These are phyloP conservation scores for Colletotrichum plurivorum DNA, from an alignment of 2,329 filamentous ascomycete genomes.

Conservation along the genomic window DNA sequence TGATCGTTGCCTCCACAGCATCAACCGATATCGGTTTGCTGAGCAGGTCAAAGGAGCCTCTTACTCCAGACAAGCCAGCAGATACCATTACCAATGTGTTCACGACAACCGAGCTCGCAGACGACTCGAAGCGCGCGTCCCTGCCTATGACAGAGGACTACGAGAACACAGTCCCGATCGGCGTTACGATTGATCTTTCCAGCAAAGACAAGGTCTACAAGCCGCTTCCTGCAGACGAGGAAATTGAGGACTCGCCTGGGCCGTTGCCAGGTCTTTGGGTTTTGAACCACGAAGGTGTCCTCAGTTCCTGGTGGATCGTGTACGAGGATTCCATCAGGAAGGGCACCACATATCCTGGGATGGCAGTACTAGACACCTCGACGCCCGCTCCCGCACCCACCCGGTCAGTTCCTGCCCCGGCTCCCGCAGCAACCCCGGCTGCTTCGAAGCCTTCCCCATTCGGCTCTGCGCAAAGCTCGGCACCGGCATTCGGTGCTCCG, in stretches of 20 bases:
- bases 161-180: slow-evolving; percentile 83
- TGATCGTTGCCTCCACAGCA: slow-evolving; percentile 87
- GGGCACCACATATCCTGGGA: slow-evolving; percentile 79
- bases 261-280: slow-evolving; percentile 88
- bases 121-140: slow-evolving; percentile 82
- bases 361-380: slow-evolving; percentile 60
- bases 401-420: slow-evolving; percentile 42
- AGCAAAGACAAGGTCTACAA: slow-evolving; percentile 82
- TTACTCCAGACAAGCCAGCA: slow-evolving; percentile 73
- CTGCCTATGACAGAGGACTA: slow-evolving; percentile 79
- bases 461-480: slow-evolving; percentile 41
- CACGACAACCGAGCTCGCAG: slow-evolving; percentile 78
- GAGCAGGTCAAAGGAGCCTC: slow-evolving; percentile 77
- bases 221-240: slow-evolving; percentile 82
- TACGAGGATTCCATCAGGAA: slow-evolving; percentile 88
- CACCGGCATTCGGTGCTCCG: slow-evolving; percentile 49
- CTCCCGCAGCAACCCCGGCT: slow-evolving; percentile 45
- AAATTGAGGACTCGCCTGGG: slow-evolving; percentile 82
- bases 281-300: slow-evolving; percentile 88
- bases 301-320: slow-evolving; percentile 91
- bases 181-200: slow-evolving; percentile 87
- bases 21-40: slow-evolving; percentile 85
- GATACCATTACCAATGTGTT: slow-evolving; percentile 77
- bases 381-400: slow-evolving; percentile 45
- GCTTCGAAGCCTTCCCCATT: slow-evolving; percentile 36